Evolutionary conservation across 2,329 filamentous ascomycete species (phyloP).

Genomic region (Colletotrichum chrysophilum): DNA sequence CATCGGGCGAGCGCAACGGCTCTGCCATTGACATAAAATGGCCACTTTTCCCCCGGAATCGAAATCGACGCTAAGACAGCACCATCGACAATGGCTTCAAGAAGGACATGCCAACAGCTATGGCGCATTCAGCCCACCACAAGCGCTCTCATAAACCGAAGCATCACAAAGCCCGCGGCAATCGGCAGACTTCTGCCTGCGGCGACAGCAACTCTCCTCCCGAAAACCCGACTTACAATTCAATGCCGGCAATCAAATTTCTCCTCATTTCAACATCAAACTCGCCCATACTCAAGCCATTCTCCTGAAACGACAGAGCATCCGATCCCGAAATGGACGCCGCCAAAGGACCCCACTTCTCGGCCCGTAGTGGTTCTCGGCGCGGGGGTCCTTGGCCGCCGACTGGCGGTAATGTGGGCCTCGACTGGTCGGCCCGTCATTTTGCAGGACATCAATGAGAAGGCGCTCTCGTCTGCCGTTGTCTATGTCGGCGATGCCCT

Average conservation of each 20-base stretch:
- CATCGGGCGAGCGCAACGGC: not conserved
- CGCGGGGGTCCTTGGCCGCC: constrained; percentile 43
- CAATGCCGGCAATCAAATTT: constrained; percentile 5
- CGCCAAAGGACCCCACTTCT: constrained; percentile 31
- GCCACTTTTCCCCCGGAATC: not conserved
- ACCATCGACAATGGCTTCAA: not conserved
- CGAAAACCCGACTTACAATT: not conserved
- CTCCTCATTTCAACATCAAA: not conserved
- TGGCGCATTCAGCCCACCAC: constrained; percentile 3
- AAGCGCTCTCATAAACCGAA: not conserved
- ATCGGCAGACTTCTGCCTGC: not conserved
- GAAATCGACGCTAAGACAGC: not conserved
- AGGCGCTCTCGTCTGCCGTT: constrained; percentile 28
- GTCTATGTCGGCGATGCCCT: constrained; percentile 39
- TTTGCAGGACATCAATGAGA: constrained; percentile 29
- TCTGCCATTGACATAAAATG: not conserved
- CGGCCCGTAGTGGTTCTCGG: constrained; percentile 45
- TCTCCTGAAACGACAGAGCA: not conserved
- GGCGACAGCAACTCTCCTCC: not conserved
- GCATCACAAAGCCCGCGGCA: not conserved
- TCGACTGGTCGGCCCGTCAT: constrained; percentile 32
- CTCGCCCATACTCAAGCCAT: constrained; percentile 8
- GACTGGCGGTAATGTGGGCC: constrained; percentile 38
- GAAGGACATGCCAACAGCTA: constrained; percentile 12
- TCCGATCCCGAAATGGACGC: constrained; percentile 24